Percentiles rank a stretch among this genome's conserved stretches.
Evolutionary conservation across 2,329 filamentous ascomycete genomes (phyloP).

Genomic region (Colletotrichum acutatum): DNA sequence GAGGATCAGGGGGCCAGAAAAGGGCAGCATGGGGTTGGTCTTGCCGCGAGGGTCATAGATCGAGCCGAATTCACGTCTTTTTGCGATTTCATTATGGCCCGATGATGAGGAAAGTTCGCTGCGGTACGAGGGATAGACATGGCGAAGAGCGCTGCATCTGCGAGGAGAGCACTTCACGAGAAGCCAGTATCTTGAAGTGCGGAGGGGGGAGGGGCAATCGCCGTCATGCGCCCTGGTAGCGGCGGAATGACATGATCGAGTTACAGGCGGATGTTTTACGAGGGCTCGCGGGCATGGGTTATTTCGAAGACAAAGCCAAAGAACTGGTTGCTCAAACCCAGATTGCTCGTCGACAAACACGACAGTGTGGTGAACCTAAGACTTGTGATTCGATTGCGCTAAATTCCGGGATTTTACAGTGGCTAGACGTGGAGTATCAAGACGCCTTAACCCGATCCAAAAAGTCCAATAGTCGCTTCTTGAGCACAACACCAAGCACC

Average conservation of each 20-base stretch:
- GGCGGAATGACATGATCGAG: neutral
- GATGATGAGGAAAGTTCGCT: neutral
- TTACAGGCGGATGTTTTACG: neutral
- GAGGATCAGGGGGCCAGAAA: conserved; percentile 17
- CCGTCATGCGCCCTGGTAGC: neutral
- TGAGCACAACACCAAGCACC: conserved; percentile 65
- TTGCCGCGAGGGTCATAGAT: conserved; percentile 27
- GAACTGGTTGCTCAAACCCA: neutral
- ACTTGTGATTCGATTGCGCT: neutral
- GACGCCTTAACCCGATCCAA: conserved; percentile 13
- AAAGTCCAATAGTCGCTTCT: conserved; percentile 58
- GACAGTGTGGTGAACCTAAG: neutral
- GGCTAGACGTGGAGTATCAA: neutral
- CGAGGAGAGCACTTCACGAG: neutral
- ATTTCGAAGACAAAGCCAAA: neutral
- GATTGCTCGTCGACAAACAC: neutral
- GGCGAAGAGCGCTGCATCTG: neutral
- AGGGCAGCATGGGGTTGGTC: conserved; percentile 5
- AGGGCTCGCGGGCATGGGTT: neutral
- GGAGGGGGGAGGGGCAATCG: neutral
- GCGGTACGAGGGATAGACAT: neutral
- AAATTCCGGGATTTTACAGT: too few species aligned
- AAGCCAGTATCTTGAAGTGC: neutral
- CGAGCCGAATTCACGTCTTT: conserved; percentile 34
- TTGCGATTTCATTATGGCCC: conserved; percentile 10